These are phyloP conservation scores for Yamadazyma jaroonii DNA, from an alignment of 1,139 yeast species.

Conservation along the genomic window DNA sequence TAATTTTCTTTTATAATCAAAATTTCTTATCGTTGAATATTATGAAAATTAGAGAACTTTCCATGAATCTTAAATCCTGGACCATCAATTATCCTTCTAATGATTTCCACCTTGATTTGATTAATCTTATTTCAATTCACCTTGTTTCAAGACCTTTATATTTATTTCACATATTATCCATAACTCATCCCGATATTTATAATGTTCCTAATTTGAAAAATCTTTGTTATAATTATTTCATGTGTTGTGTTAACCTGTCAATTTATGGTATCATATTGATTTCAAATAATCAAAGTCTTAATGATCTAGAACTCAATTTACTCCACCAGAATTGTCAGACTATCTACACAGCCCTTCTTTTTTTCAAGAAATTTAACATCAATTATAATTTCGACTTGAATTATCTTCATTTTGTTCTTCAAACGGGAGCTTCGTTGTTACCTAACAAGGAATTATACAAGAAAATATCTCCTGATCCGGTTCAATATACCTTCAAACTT, in stretches of 20 bases:
- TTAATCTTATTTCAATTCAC: constrained; percentile 39
- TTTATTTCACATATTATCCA: constrained; percentile 21
- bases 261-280: constrained; percentile 7
- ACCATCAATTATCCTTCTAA: constrained; percentile 25
- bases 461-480: background rate
- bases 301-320: constrained; percentile 1
- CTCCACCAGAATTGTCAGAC: constrained; percentile 7
- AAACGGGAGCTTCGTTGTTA: background rate
- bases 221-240: constrained; percentile 5
- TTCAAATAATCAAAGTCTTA: background rate
- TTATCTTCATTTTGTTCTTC: constrained; percentile 5
- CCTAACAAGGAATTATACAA: background rate
- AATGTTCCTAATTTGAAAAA: background rate
- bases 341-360: constrained; percentile 5
- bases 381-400: constrained; percentile 4
- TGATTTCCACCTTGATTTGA: constrained; percentile 23
- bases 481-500: background rate
- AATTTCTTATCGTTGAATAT: constrained; percentile 20
- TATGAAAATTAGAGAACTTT: constrained; percentile 31
- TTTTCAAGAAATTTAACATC: constrained; percentile 4
- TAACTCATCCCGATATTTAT: constrained; percentile 3
- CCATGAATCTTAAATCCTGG: constrained; percentile 41
- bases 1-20: constrained; percentile 19
- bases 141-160: constrained; percentile 46
- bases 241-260: constrained; percentile 7